A percentile compares a stretch with the other conserved stretches of the same genome.
Evolutionary conservation across 2,329 filamentous ascomycete genomes (phyloP).

Genomic region (Graphilbum ipis-grandicollis): DNA sequence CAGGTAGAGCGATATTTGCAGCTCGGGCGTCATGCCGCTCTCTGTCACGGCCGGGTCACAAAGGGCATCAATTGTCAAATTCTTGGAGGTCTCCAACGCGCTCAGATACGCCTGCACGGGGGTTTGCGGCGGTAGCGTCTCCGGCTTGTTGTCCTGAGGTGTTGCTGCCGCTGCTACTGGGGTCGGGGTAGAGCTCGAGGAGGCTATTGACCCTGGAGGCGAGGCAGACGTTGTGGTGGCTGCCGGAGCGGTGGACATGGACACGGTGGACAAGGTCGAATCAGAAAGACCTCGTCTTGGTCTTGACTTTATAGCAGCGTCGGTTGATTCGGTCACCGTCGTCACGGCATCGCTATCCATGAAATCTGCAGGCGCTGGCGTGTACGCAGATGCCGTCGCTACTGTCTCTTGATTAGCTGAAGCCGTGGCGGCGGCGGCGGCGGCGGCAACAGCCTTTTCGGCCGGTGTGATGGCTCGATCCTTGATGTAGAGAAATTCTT

Average conservation of each 20-base stretch:
- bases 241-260: no score
- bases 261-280: background rate
- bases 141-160: constrained; percentile 6
- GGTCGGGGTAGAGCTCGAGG: background rate
- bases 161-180: background rate
- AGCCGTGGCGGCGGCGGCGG: background rate
- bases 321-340: no score
- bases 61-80: constrained; percentile 41
- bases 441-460: background rate
- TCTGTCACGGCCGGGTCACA: constrained; percentile 36
- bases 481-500: constrained; percentile 36
- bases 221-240: background rate
- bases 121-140: constrained; percentile 6
- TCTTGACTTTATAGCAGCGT: no score
- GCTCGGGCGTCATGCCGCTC: constrained; percentile 21
- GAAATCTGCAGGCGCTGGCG: no score
- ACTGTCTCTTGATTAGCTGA: background rate
- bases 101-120: constrained; percentile 13
- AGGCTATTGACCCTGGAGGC: background rate
- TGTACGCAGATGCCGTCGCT: background rate
- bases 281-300: no score
- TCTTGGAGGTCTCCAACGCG: constrained; percentile 26
- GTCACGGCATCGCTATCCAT: no score
- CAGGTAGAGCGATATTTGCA: constrained; percentile 31
- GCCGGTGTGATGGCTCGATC: constrained; percentile 11